These are phyloP conservation scores for Acanthamoeba healyi DNA, from an alignment of 208 protist species.

Conservation along the genomic window DNA sequence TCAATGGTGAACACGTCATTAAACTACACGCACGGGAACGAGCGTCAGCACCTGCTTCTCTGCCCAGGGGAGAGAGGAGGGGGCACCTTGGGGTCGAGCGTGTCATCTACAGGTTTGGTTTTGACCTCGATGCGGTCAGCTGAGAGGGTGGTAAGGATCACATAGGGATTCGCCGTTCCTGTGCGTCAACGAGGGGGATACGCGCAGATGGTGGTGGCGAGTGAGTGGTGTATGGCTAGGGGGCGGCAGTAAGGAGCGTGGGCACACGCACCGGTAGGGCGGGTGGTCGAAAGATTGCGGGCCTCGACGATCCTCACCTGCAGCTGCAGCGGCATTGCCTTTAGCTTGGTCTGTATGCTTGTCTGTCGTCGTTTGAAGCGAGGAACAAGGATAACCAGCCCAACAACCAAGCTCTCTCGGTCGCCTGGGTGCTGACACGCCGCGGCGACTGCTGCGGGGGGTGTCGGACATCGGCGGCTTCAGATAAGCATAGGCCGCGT, in stretches of 20 bases:
- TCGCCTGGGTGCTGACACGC: too few species aligned
- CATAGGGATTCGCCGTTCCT: slow-evolving; percentile 45
- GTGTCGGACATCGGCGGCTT: too few species aligned
- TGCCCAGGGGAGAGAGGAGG: too few species aligned
- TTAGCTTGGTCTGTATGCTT: too few species aligned
- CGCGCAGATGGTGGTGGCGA: too few species aligned
- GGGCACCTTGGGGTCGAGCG: slow-evolving; percentile 10
- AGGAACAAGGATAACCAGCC: too few species aligned
- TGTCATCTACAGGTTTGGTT: slow-evolving; percentile 39
- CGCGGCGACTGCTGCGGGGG: too few species aligned
- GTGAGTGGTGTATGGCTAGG: too few species aligned
- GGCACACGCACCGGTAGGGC: neutral
- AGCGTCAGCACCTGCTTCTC: neutral
- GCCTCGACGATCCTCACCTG: slow-evolving; percentile 48
- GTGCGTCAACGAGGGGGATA: too few species aligned
- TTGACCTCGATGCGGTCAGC: neutral
- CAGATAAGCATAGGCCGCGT: too few species aligned
- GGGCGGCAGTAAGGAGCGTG: neutral
- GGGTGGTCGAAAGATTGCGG: neutral
- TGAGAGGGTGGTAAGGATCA: slow-evolving; percentile 34
- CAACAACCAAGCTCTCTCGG: too few species aligned
- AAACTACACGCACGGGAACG: neutral
- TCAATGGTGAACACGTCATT: slow-evolving; percentile 21
- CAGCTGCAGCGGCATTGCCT: slow-evolving; percentile 54
- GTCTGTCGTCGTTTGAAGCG: too few species aligned